A percentile compares a stretch with the other conserved stretches of the same genome.
Conservation (phyloP, 1,284 basidiomycete species). For the Coniophora puteana region DNA sequence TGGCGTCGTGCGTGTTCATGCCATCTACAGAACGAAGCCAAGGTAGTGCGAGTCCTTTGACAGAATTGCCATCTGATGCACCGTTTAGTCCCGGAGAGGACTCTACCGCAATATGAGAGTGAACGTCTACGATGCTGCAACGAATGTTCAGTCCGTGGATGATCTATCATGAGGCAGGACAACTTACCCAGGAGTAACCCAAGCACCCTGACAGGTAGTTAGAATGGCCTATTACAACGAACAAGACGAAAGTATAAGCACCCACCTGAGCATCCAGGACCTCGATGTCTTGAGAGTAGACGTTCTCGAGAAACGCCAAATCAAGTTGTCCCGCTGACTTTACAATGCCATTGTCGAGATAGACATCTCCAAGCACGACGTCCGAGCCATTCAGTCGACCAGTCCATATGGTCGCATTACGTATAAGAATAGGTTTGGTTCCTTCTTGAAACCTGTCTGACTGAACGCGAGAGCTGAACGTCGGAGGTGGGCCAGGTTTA, state of each 20-base stretch:
- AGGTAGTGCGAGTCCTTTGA: constrained; percentile 37
- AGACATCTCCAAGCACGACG: constrained; percentile 40
- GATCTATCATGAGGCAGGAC: not conserved
- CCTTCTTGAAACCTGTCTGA: constrained; percentile 54
- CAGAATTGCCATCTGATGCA: constrained; percentile 37
- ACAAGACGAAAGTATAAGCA: not conserved
- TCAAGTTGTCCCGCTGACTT: constrained; percentile 31
- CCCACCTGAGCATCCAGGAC: constrained; percentile 32
- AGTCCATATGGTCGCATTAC: constrained; percentile 65
- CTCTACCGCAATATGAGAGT: constrained; percentile 60
- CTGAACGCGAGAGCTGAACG: constrained; percentile 34
- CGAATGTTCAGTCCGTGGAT: not conserved
- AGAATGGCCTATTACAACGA: not conserved
- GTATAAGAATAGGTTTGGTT: constrained; percentile 48
- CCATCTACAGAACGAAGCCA: constrained; percentile 27
- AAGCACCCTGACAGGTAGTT: constrained; percentile 27
- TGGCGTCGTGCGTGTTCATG: constrained; percentile 28
- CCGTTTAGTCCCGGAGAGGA: constrained; percentile 42
- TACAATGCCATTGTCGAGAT: constrained; percentile 35
- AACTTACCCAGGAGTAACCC: constrained; percentile 43
- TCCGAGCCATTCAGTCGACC: constrained; percentile 48
- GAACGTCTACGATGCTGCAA: constrained; percentile 47
- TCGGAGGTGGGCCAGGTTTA: not conserved
- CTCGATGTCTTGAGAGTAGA: constrained; percentile 24
- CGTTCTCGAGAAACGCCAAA: constrained; percentile 12